Base-by-base conservation (phyloP, 805 yeast genomes). In the Groenewaldozyma tartarivorans region DNA sequence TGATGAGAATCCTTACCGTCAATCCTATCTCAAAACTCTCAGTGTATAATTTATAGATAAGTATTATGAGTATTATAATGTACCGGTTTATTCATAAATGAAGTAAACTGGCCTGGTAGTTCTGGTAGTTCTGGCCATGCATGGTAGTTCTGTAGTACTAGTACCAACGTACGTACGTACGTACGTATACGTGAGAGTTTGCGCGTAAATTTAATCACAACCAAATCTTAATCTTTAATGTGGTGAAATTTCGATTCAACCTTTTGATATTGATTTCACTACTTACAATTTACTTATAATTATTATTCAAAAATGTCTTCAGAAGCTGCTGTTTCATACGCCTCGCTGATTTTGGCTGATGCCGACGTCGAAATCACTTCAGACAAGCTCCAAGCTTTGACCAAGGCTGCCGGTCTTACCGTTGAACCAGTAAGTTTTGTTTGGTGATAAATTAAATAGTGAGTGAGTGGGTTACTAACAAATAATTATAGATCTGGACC, bases 321-420 rank as follows among this genome's bases (percentile, higher is more conserved):
- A 44, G 61, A 86, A 77, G 78, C 94, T 64, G 79, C 90, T 64
- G 85, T 86, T 66, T 84, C 96, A 58, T 87, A 86, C 84, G 98
- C 98, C 68, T 95, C 97, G 63, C 79, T 90, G 71, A 87, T 90
- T 74, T 79, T 90, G 69, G 95, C 96, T 58, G 98, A 90, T 67
- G 85, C 96, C 63, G 96, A 86, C 63, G 72, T 86, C 63, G 96
- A 87, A 71, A 77, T 90, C 78, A 76, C 95, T 46, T 63, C 92
- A 57, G 90, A 82, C 69, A 84, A 84, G 76, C 73, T 85, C 59
- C 68, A 76, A 62, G 69, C 92, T 55, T 68, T 85, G 67, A 72
- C 87, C 68, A 63, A 71, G 63, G 84, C 94, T 57, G 95, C 95
- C 57, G 84, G 86, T 67, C 78, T 87, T 62, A 69, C 75, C 43